Evolutionary conservation across 352 stramenopile species (phyloP).

Genomic region (Halophytophthora batemanensis): DNA sequence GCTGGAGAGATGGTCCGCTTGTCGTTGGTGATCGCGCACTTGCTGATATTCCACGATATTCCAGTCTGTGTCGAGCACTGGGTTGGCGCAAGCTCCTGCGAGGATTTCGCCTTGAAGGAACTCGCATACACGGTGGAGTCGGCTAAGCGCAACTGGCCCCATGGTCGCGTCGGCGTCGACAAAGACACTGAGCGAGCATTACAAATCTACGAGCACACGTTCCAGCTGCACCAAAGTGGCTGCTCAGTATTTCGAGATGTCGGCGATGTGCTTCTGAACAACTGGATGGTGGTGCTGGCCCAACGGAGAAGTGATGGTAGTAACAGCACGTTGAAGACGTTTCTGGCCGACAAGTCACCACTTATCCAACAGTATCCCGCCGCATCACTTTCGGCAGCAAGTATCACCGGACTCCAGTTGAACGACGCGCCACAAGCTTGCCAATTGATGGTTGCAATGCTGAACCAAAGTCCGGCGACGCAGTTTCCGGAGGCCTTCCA

Average conservation of each 20-base stretch:
- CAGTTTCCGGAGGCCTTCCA: constrained; percentile 31
- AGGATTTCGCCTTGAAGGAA: constrained; percentile 20
- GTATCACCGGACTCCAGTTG: constrained; percentile 14
- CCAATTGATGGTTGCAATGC: constrained; percentile 28
- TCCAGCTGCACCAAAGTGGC: constrained; percentile 14
- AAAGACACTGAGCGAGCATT: constrained; percentile 9
- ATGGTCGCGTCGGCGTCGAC: not conserved
- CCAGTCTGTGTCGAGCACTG: constrained; percentile 26
- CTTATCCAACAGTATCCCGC: constrained; percentile 21
- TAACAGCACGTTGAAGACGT: constrained; percentile 16
- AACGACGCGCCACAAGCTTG: constrained; percentile 8
- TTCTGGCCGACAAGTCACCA: constrained; percentile 22
- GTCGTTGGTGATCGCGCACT: constrained; percentile 21
- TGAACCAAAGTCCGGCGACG: constrained; percentile 15
- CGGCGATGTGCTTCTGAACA: constrained; percentile 29
- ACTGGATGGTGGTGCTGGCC: constrained; percentile 39
- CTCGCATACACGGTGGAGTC: constrained; percentile 28
- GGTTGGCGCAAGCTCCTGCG: constrained; percentile 19
- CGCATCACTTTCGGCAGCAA: constrained; percentile 26
- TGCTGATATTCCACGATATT: constrained; percentile 26
- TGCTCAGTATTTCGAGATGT: constrained; percentile 6
- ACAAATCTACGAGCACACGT: constrained; percentile 21
- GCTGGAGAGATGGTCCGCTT: constrained; percentile 18
- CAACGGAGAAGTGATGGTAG: constrained; percentile 6
- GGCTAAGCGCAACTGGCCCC: not conserved